Evolutionary conservation across 176 grass and related monocot species (phyloP).

Genomic region (Musa schizocarpa): DNA sequence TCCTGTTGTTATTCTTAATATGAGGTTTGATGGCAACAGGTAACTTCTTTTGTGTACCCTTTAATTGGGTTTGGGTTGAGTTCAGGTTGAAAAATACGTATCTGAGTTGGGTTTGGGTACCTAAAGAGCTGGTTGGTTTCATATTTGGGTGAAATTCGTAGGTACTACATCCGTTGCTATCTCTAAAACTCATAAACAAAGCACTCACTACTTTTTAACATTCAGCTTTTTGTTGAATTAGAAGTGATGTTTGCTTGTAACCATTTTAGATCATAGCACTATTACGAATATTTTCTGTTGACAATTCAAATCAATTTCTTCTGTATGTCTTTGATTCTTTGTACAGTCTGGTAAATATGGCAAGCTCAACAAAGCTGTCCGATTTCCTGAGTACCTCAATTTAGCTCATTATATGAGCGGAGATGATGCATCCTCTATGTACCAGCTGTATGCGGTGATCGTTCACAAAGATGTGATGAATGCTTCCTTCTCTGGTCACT

Average conservation of each 20-base stretch:
- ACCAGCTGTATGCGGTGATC: constrained; percentile 75
- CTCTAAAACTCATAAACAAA: background rate
- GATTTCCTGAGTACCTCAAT: constrained; percentile 56
- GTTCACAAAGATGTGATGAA: constrained; percentile 60
- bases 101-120: too few relatives aligned
- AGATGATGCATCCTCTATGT: constrained; percentile 59
- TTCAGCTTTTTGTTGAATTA: background rate
- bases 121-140: too few relatives aligned
- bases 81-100: too few relatives aligned
- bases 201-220: background rate
- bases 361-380: constrained; percentile 59
- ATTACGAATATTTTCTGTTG: background rate
- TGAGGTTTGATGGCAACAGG: too few relatives aligned
- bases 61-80: too few relatives aligned
- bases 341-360: constrained; percentile 63
- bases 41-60: too few relatives aligned
- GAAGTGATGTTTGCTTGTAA: background rate
- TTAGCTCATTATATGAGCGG: constrained; percentile 59
- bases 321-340: constrained; percentile 10
- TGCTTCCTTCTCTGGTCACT: constrained; percentile 66
- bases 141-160: too few relatives aligned
- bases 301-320: background rate
- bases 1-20: too few relatives aligned
- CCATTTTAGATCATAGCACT: background rate
- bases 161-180: too few relatives aligned